phyloP scores from a whole-genome alignment of 1,284 basidiomycete genomes.

The Psilocybe mexicana region DNA sequence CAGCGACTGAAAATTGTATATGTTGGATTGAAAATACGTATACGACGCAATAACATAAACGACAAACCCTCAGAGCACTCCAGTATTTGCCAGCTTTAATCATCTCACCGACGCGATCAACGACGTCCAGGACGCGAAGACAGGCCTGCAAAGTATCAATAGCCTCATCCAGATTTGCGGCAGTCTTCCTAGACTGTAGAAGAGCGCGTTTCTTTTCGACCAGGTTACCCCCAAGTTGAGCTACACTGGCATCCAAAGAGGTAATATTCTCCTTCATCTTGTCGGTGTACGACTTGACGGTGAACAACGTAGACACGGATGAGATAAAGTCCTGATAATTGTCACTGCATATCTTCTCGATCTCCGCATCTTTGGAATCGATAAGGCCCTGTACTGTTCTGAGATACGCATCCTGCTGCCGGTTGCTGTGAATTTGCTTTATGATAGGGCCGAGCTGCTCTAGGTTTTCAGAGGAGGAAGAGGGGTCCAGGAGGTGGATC shows the following conservation, averaged over 20 bases:
- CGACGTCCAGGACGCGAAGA: constrained; percentile 89
- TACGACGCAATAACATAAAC: constrained; percentile 29
- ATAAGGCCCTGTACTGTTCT: constrained; percentile 86
- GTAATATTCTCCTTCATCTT: constrained; percentile 80
- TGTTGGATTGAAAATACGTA: constrained; percentile 30
- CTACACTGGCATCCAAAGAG: constrained; percentile 68
- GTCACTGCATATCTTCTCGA: constrained; percentile 92
- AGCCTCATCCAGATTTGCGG: constrained; percentile 92
- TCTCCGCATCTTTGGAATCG: constrained; percentile 92
- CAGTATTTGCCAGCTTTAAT: constrained; percentile 93
- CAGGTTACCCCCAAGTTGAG: constrained; percentile 78
- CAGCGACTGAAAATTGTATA: constrained; percentile 63
- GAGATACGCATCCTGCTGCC: constrained; percentile 91
- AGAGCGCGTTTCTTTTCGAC: constrained; percentile 91
- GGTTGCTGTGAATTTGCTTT: constrained; percentile 88
- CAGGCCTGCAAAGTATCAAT: constrained; percentile 95
- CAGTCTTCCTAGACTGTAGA: constrained; percentile 89
- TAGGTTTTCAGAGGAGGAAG: constrained; percentile 87
- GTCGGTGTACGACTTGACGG: constrained; percentile 87
- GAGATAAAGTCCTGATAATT: constrained; percentile 99
- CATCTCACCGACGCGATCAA: constrained; percentile 93
- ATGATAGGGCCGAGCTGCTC: constrained; percentile 92
- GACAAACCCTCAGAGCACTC: constrained; percentile 90
- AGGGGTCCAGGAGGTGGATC: constrained; percentile 83
- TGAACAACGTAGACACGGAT: constrained; percentile 93